Base-by-base conservation (phyloP, 176 grass and related monocot species). In the Hyparrhenia diplandra region DNA sequence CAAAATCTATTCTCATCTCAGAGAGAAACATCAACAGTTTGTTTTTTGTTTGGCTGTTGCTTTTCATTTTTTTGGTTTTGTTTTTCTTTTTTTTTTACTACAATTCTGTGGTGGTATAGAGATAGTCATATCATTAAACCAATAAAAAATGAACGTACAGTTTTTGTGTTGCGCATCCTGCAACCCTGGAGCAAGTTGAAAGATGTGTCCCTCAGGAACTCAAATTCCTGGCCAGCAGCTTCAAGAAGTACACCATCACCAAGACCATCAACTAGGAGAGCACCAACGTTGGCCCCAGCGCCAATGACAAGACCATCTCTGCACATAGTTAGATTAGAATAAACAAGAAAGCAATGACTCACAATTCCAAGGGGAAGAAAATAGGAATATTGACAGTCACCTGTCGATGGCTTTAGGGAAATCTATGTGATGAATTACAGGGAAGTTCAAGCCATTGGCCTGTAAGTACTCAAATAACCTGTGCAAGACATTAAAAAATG, bases 101-200 rank as follows among this genome's bases (percentile, higher is more conserved):
- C 28, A 67, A 14, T 13, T 49, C 29, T 69, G 55, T 4, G 40
- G 10, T 39, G 9, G 42, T n/a, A n/a, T n/a, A 80, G 39, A 80
- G 63, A 10, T 61, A 32, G 6, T 34, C 35, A 58, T 64, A 25
- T 77, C 58, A 39, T 17, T 28, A 72, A 71, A 46, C 27, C 20
- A 10, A 81, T 35, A 59, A 55, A 54, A 28, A 27, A 81, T 63
- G 0, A 64, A 86, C 90, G 6, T 91, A 99, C 90, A 8, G 96
- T 99, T 93, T 99, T 99, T 75, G 96, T 99, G 90, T 95, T 99
- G 88, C 96, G 90, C 92, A 99, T 99, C 77, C 92, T 95, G 90
- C 96, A 99, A 69, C 92, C 92, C 87, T 95, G 96, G 68, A 99
- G 86, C 79, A 99, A 84, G 77, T 99, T 99, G 88, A 99, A 95